A percentile compares a stretch with the other conserved stretches of the same genome.
Conservation (phyloP, 441 rosid genomes). For the Jatropha multifida region DNA sequence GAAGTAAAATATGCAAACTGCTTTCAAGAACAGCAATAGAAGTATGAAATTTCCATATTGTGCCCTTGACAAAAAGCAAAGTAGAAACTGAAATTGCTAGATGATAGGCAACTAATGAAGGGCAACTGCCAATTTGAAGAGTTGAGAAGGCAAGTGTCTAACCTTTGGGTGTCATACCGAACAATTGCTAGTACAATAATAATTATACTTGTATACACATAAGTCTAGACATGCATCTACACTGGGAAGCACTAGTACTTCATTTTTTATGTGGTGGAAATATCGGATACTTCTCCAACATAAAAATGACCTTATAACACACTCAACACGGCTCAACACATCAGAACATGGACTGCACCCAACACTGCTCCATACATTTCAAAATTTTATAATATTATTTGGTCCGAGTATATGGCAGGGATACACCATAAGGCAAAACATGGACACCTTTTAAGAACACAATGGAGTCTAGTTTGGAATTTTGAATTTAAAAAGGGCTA, state of each 20-base stretch:
- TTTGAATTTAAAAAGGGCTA: not conserved
- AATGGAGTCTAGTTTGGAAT: not conserved
- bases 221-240: not conserved
- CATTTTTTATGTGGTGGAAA: not conserved
- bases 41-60: not conserved
- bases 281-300: not conserved
- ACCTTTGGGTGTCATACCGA: not conserved
- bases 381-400: not conserved
- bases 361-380: not conserved
- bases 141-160: not conserved
- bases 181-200: not conserved
- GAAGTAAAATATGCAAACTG: not conserved
- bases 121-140: not conserved
- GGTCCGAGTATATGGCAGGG: not conserved
- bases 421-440: not conserved
- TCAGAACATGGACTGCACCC: not conserved
- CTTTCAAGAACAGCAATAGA: constrained; percentile 2
- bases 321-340: not conserved
- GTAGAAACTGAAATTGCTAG: not conserved
- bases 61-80: not conserved
- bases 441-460: not conserved
- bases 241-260: not conserved
- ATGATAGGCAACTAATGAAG: not conserved
- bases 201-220: not conserved
- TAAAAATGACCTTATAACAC: not conserved